These are phyloP conservation scores for Penicillium silybi DNA, from an alignment of 495 filamentous ascomycete species.

Conservation along the genomic window DNA sequence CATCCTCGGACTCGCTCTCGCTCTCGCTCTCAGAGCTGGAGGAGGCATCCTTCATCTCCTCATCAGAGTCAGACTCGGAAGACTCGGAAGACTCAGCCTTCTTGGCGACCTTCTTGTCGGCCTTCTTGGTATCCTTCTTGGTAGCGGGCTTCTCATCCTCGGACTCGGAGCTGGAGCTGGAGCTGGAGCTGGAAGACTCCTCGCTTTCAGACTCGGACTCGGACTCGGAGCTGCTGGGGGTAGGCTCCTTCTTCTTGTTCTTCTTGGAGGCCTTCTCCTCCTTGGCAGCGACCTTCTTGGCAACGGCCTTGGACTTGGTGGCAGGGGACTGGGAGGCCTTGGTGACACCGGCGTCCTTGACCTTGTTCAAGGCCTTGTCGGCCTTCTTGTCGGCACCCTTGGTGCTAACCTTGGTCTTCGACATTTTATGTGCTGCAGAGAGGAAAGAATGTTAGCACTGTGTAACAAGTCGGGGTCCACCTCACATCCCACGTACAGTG, in stretches of 20 bases:
- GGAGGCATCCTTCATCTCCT: too few relatives aligned
- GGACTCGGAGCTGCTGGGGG: constrained; percentile 46
- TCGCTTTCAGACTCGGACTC: constrained; percentile 34
- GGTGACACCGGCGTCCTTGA: constrained; percentile 50
- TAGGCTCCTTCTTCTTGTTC: constrained; percentile 47
- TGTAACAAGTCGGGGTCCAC: constrained; percentile 24
- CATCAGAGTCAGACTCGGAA: constrained; percentile 32
- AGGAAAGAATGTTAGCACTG: constrained; percentile 23
- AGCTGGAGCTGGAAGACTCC: constrained; percentile 34
- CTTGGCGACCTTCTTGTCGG: constrained; percentile 27
- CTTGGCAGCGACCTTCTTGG: constrained; percentile 42
- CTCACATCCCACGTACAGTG: constrained; percentile 24
- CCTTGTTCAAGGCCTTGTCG: constrained; percentile 48
- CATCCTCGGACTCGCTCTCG: constrained; percentile 32
- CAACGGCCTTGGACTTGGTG: constrained; percentile 49
- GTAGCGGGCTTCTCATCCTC: constrained; percentile 38
- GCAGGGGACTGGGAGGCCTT: constrained; percentile 48
- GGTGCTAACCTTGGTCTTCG: constrained; percentile 48
- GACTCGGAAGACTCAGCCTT: constrained; percentile 30
- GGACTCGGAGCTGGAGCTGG: constrained; percentile 30
- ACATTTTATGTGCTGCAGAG: constrained; percentile 43
- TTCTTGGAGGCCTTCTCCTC: constrained; percentile 33
- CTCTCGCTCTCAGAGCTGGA: too few relatives aligned
- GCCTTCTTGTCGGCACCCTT: constrained; percentile 38
- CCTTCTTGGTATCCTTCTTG: constrained; percentile 20